phyloP scores from a whole-genome alignment of 2,329 filamentous ascomycete genomes.

The Aurifilum marmelostoma region DNA sequence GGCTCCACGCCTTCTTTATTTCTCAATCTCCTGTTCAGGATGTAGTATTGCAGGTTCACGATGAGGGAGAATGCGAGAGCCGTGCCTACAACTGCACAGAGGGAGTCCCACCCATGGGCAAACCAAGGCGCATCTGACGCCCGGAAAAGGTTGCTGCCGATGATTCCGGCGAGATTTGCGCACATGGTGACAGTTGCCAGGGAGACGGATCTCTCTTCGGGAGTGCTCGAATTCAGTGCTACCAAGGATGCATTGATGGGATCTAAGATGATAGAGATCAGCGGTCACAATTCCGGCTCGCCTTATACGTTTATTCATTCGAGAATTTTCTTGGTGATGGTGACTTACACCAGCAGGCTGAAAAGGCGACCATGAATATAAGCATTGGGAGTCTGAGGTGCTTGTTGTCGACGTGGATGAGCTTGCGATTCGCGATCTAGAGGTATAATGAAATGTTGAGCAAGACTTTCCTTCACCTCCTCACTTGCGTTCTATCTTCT shows the following conservation, averaged over 20 bases:
- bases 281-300: too few species aligned
- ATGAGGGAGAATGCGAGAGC: conserved; percentile 13
- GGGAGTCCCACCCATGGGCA: conserved; percentile 21
- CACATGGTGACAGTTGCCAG: conserved; percentile 60
- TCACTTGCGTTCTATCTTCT: too few species aligned
- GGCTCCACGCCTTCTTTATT: conserved; percentile 12
- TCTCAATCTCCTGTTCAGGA: conserved; percentile 11
- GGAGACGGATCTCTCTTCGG: conserved; percentile 26
- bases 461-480: too few species aligned
- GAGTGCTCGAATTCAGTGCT: conserved; percentile 25
- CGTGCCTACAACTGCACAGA: conserved; percentile 17
- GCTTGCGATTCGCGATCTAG: conserved; percentile 18
- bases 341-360: conserved; percentile 20
- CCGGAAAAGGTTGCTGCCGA: conserved; percentile 63
- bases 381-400: conserved; percentile 9
- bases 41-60: conserved; percentile 17
- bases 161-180: conserved; percentile 64
- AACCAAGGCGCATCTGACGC: conserved; percentile 44
- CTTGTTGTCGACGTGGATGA: conserved; percentile 12
- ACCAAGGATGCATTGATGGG: conserved; percentile 33
- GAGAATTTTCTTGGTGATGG: not conserved
- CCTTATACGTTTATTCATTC: too few species aligned
- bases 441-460: not conserved
- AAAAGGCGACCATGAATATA: conserved; percentile 17
- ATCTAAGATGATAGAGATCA: conserved; percentile 20